Evolutionary conservation across 2,329 filamentous ascomycete genomes (phyloP), one percentile per base, ranked within the genome.

Genomic region (Pseudogymnoascus sp.): DNA sequence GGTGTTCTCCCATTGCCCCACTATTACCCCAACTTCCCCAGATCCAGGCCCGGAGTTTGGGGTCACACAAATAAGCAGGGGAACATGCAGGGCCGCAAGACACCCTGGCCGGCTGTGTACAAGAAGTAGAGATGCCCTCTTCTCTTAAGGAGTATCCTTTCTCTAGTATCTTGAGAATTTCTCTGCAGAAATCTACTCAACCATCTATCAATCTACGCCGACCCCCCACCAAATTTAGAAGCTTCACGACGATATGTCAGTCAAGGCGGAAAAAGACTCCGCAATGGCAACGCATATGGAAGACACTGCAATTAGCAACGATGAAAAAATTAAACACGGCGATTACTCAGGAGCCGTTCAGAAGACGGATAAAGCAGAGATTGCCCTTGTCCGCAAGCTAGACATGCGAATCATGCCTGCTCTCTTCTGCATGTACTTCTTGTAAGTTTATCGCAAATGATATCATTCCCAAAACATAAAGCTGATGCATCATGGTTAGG

Each of bases 351-450:
- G 74, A 26, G 71, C 72, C 3, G 67, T 70, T 36, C 68, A 69
- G 50, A 76, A 76, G 65, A 72, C 73, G 15, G 70, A 76, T 57
- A 71, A 70, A 17, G 70, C 64, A 23, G 75, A 77, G 65, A 76
- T 76, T 64, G 70, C 69, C 6, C 68, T 77, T 9, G 75, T 77
- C 28, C 72, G 67, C 28, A 76, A 76, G 65, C 68, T 77, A 2
- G 75, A 76, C 62, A 59, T 70, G 26, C 73, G 71, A 62, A 75
- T 77, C 42, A 72, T 77, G 64, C 44, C 44, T 10, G 44, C 44
- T 50, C 44, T 50, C 7, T 50, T 50, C 44, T 50, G 44, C 44
- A 68, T 71, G 66, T 17, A 44, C 36, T 33, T 59, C 11, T 19
- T 26, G 15, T 53, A 31, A 50, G 28, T 35, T 28, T 23, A n/a